Conservation (phyloP, 257 asterid species). For the Misopates orontium region DNA sequence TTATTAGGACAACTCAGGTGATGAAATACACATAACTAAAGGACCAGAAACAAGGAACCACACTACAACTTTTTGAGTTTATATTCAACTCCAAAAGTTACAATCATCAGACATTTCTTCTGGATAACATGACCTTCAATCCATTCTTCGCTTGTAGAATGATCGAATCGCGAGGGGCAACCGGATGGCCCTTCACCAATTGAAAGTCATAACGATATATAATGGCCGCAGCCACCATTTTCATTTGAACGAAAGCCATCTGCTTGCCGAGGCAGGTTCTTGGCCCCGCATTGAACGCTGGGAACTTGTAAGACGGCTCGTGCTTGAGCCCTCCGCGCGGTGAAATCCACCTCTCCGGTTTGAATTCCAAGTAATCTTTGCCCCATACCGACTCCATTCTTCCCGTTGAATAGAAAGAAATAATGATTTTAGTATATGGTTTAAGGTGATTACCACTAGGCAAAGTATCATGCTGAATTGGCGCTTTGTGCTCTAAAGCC, state of each 20-base stretch:
- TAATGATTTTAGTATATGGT: constrained; percentile 28
- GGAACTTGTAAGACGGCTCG: constrained; percentile 61
- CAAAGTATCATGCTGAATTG: constrained; percentile 30
- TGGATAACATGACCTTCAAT: constrained; percentile 39
- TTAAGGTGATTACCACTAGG: constrained; percentile 40
- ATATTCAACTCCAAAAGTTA: no score
- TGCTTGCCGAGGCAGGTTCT: constrained; percentile 62
- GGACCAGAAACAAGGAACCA: no score
- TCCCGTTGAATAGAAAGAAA: constrained; percentile 55
- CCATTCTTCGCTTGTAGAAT: constrained; percentile 53
- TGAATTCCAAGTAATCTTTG: constrained; percentile 46
- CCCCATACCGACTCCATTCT: constrained; percentile 62
- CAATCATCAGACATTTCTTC: constrained; percentile 23
- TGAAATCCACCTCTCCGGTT: constrained; percentile 63
- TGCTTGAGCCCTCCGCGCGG: constrained; percentile 36
- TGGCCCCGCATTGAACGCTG: constrained; percentile 62
- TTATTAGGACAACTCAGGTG: no score
- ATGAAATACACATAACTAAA: no score
- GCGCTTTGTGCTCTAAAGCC: constrained; percentile 54
- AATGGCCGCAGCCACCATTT: constrained; percentile 55
- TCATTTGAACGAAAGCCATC: constrained; percentile 60
- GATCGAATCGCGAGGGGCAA: constrained; percentile 44
- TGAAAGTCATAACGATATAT: constrained; percentile 37
- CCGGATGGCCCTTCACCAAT: constrained; percentile 32
- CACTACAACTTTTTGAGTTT: no score